A percentile compares a stretch with the other conserved stretches of the same genome.
Conservation (phyloP, 345 rosid species). For the Angophora floribunda region DNA sequence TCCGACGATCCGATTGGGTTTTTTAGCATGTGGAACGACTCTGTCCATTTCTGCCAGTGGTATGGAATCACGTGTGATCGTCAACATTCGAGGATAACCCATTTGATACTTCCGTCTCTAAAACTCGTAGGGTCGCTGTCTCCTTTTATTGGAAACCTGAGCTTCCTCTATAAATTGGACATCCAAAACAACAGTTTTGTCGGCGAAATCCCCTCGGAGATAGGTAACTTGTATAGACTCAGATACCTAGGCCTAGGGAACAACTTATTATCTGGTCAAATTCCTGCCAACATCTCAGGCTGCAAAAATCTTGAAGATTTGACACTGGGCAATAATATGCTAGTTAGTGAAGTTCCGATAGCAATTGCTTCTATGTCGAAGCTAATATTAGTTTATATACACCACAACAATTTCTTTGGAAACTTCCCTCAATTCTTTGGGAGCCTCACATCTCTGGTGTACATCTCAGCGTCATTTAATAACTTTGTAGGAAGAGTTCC, state of each 20-base stretch:
- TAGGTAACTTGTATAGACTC: background rate
- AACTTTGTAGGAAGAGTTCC: constrained; percentile 7
- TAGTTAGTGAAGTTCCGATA: too few relatives aligned
- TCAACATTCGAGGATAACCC: background rate
- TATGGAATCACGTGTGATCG: background rate
- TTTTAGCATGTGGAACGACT: background rate
- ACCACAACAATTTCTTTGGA: background rate
- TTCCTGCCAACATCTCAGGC: too few relatives aligned
- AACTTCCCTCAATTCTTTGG: background rate
- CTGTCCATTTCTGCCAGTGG: background rate
- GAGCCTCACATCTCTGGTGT: background rate
- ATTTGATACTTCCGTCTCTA: background rate
- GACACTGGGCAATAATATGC: too few relatives aligned
- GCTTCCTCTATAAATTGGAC: background rate
- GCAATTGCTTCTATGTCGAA: too few relatives aligned
- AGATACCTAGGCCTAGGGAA: background rate
- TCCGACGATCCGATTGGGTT: background rate
- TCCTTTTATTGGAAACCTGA: background rate
- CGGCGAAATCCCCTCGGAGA: background rate
- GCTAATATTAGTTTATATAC: too few relatives aligned
- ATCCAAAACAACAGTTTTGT: background rate
- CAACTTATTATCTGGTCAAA: background rate
- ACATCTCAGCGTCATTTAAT: background rate
- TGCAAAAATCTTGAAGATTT: too few relatives aligned
- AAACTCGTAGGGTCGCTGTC: background rate